Evolutionary conservation across 1,284 basidiomycete genomes (phyloP), one percentile per base, ranked within the genome.

Genomic region (Peniophora sp.): DNA sequence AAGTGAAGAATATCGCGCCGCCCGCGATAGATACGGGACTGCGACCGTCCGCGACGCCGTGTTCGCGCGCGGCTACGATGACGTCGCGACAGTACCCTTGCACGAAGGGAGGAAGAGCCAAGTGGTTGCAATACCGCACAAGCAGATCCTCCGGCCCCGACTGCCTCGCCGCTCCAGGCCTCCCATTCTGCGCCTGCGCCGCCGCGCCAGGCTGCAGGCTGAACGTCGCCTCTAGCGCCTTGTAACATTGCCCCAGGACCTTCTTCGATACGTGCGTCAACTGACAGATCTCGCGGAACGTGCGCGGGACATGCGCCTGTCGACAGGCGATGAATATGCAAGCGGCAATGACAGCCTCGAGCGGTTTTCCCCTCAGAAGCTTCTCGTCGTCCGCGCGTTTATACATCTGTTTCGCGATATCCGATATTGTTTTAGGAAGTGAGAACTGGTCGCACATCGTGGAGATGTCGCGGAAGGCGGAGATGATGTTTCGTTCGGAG

Each of bases 321-420:
- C 96, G 83, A 68, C 95, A 97, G 0, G 96, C 97, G 59, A 97
- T 95, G 65, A 98, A 97, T 66, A 99, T 97, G 69, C 94, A 97
- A 1, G 96, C 95, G 10, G 95, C 96, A 58, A 97, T 94, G 63
- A 97, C 86, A 1, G 94, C 93, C 53, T 95, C 90, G 57, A 90
- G 78, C 12, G 89, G 89, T 66, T 97, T 98, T 36, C 94, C 95
- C 38, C 90, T 87, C 12, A 97, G 74, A 11, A 97, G 77, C 64
- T 92, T 92, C 66, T 97, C 92, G 69, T 98, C 94, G 65, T 98
- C 93, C 22, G 92, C 92, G 47, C 95, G 89, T 68, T 96, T 94
- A 75, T 95, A 99, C 3, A 97, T 78, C 71, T 97, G 95, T 69
- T 98, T 98, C 48, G 92, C 90, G 55, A 96, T 95, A 61, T 97